phyloP scores from a whole-genome alignment of 163 green algal genomes.

The Scenedesmus sp. region DNA sequence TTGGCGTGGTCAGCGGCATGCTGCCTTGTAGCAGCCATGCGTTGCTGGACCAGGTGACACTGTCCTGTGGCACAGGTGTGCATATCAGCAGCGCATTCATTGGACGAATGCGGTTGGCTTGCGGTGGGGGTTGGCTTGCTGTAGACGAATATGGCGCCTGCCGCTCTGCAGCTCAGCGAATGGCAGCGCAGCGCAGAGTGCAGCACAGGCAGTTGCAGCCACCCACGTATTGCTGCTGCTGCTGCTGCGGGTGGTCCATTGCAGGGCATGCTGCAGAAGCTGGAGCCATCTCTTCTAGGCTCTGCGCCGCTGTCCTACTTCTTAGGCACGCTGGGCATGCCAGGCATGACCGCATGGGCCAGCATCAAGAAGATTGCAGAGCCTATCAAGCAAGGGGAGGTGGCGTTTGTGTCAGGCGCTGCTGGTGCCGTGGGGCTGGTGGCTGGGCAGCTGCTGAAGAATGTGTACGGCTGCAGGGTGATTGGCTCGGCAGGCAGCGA shows the following conservation, averaged over 20 bases:
- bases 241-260: background rate
- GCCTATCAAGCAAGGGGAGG: slow-evolving; percentile 37
- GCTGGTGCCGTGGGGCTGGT: slow-evolving; percentile 46
- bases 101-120: no score
- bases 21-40: slow-evolving; percentile 15
- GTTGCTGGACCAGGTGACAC: background rate
- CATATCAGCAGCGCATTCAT: no score
- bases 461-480: slow-evolving; percentile 54
- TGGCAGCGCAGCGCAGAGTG: no score
- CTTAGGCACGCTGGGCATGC: slow-evolving; percentile 45
- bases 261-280: slow-evolving; percentile 23
- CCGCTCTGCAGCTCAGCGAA: no score
- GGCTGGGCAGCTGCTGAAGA: slow-evolving; percentile 55
- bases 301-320: slow-evolving; percentile 51
- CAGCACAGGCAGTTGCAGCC: background rate
- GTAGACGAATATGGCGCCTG: no score
- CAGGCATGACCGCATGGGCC: slow-evolving; percentile 53
- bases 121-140: no score
- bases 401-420: slow-evolving; percentile 40
- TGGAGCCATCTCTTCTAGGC: slow-evolving; percentile 25
- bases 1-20: slow-evolving; percentile 23
- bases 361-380: slow-evolving; percentile 50
- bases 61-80: background rate
- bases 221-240: background rate
- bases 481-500: slow-evolving; percentile 52